Conservation (phyloP, 352 stramenopile genomes). For the Globisporangium nunn region DNA sequence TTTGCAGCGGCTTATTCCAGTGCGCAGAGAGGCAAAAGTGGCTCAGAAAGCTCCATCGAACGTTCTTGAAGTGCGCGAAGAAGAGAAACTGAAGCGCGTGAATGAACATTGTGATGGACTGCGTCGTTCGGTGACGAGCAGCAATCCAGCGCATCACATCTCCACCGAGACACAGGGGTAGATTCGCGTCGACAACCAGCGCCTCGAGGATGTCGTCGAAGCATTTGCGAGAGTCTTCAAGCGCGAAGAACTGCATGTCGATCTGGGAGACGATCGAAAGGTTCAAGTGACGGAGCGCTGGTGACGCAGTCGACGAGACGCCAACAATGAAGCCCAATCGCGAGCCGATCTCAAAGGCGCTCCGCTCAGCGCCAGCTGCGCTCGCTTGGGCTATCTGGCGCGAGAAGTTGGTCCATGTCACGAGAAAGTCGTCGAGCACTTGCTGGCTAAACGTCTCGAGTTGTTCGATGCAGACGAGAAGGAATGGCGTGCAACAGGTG, state of each 20-base stretch:
- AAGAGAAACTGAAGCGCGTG: conserved; percentile 54
- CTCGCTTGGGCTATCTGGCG: conserved; percentile 5
- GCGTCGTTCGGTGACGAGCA: conserved; percentile 39
- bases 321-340: conserved; percentile 60
- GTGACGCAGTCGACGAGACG: conserved; percentile 58
- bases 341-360: conserved; percentile 3
- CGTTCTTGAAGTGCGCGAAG: conserved; percentile 49
- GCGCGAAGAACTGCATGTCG: conserved; percentile 70
- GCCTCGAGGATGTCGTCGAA: conserved; percentile 70
- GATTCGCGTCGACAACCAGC: conserved; percentile 54
- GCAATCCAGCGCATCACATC: conserved; percentile 42
- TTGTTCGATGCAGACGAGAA: conserved; percentile 74
- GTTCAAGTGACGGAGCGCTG: conserved; percentile 56
- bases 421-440: conserved; percentile 62
- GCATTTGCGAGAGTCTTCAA: conserved; percentile 71
- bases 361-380: neutral
- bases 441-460: conserved; percentile 52
- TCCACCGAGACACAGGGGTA: conserved; percentile 48
- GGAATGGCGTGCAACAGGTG: conserved; percentile 23
- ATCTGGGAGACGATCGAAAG: conserved; percentile 39
- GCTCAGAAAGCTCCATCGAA: conserved; percentile 57
- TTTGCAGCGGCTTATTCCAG: conserved; percentile 16
- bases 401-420: conserved; percentile 56
- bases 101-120: conserved; percentile 58
- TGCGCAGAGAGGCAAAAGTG: conserved; percentile 28